Percentiles rank a stretch among this genome's conserved stretches.
These are phyloP conservation scores for Amanita pseudoporphyria DNA, from an alignment of 768 basidiomycete genomes.

Conservation along the genomic window DNA sequence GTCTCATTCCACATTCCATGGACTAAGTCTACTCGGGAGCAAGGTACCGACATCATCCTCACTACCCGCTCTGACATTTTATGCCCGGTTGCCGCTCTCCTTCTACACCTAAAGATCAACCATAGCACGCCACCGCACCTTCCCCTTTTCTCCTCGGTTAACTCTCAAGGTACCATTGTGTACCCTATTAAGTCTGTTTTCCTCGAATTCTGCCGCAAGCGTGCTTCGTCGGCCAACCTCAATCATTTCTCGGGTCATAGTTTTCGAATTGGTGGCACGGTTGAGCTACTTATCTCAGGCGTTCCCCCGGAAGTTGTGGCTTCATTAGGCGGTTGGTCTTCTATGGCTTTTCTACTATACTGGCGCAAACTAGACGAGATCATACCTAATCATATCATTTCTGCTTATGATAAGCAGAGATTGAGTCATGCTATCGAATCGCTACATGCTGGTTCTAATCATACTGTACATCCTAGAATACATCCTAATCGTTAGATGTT, in stretches of 20 bases:
- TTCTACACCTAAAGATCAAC: constrained; percentile 12
- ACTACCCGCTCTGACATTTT: constrained; percentile 14
- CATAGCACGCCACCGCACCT: not conserved
- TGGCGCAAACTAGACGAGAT: constrained; percentile 17
- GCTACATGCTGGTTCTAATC: no score
- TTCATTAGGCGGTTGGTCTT: constrained; percentile 20
- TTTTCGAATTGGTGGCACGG: no score
- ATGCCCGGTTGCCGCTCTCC: constrained; percentile 16
- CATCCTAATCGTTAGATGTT: no score
- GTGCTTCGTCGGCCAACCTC: constrained; percentile 14
- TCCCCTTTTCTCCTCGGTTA: constrained; percentile 9
- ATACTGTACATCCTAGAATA: no score
- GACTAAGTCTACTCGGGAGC: constrained; percentile 15
- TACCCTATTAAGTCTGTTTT: not conserved
- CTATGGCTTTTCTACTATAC: constrained; percentile 21
- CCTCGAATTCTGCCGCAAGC: constrained; percentile 1
- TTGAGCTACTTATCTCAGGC: constrained; percentile 14
- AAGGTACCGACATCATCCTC: constrained; percentile 13
- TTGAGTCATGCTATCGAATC: no score
- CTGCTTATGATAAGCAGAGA: constrained; percentile 13
- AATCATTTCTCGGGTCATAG: constrained; percentile 25
- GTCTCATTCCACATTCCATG: constrained; percentile 18
- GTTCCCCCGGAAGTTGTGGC: no score
- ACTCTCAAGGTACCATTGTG: not conserved
- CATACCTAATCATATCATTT: constrained; percentile 10